Base-by-base conservation (phyloP, 306 rosid genomes). In the Castanea sativa region DNA sequence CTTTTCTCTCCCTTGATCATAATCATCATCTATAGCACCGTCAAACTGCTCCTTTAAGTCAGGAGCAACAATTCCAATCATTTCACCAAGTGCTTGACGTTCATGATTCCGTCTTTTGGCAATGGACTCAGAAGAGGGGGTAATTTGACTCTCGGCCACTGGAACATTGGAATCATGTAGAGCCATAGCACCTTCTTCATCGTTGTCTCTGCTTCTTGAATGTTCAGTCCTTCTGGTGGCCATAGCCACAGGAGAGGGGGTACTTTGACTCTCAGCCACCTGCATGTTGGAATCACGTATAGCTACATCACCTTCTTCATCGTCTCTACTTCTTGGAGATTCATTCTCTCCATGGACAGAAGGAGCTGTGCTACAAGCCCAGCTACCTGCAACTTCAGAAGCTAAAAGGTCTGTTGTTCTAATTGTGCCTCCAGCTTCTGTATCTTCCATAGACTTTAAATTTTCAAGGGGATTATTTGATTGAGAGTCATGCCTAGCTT, bases 31-130 rank as follows among this genome's bases (percentile, higher is more conserved):
- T 45, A 78, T 83, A 14, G 84, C 77, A 41, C 87, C 85, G 73
- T 85, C 89, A 70, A 90, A 94, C 72, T 90, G 90, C 60, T 85
- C 92, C 82, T 90, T 90, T 70, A 90, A 73, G 74, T 92, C 91
- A 5, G 95, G 99, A 84, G 97, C 94, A 76, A 92, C 98, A 79
- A 94, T 92, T 70, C 93, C 88, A 79, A 94, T 92, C 97, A 94
- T 94, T 80, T 91, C 93, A 51, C 91, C 84, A 5, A 92, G 83
- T 68, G 92, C 97, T 78, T 74, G 92, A 63, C 86, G 89, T 74
- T 91, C 94, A 30, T 21, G 79, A 71, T 90, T 85, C 71, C 71
- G 67, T 81, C 81, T 86, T 51, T 79, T 73, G 41, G 80, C 81
- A 76, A 53, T 83, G 52, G 85, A 81, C 75, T 81, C 84, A 52